phyloP scores from a whole-genome alignment of 345 rosid species.

The Corchorus olitorius region DNA sequence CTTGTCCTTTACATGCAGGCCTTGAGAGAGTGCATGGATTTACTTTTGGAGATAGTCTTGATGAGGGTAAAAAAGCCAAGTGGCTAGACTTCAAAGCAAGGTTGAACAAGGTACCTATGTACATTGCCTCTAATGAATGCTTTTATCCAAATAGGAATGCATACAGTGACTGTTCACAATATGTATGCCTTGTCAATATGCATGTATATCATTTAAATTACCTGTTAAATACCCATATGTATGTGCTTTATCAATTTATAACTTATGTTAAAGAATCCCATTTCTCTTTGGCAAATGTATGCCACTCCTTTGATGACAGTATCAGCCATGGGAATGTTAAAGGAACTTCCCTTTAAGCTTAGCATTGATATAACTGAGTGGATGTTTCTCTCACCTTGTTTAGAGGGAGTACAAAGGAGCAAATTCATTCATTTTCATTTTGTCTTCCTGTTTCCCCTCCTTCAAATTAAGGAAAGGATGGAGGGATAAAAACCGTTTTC shows the following conservation, averaged over 20 bases:
- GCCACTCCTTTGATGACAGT: neutral
- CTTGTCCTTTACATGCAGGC: constrained; percentile 44
- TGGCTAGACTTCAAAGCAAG: constrained; percentile 78
- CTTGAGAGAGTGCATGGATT: constrained; percentile 95
- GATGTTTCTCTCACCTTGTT: too few relatives aligned
- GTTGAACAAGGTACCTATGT: constrained; percentile 59
- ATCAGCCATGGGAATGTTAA: neutral
- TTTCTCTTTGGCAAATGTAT: too few relatives aligned
- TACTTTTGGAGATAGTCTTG: constrained; percentile 92
- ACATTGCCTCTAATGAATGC: neutral
- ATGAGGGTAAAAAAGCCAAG: constrained; percentile 55
- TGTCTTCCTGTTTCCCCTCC: too few relatives aligned
- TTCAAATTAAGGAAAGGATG: too few relatives aligned
- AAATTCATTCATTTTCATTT: too few relatives aligned
- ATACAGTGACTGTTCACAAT: neutral
- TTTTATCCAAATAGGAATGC: neutral
- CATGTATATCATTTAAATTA: neutral
- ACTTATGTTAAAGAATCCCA: neutral
- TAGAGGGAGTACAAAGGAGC: too few relatives aligned
- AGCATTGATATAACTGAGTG: too few relatives aligned
- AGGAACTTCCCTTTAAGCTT: too few relatives aligned
- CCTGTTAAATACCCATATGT: neutral
- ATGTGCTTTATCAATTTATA: neutral
- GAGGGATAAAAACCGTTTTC: too few relatives aligned
- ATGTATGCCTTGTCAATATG: neutral